Percentiles rank a stretch among this genome's conserved stretches.
phyloP scores from a whole-genome alignment of 176 grass and related monocot species.

The Neostapfia colusana region DNA sequence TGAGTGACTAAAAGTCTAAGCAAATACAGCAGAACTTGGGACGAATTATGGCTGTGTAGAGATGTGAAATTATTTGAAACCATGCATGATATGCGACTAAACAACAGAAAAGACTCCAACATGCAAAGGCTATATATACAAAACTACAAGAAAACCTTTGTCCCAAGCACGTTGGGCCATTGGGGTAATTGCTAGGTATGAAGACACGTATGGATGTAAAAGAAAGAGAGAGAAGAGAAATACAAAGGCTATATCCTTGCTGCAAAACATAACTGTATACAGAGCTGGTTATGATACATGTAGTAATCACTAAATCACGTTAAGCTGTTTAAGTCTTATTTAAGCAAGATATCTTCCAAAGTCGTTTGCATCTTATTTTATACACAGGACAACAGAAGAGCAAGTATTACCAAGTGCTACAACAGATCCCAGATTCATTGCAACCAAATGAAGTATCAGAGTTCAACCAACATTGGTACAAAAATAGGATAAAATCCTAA shows the following conservation, averaged over 20 bases:
- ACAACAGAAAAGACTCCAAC: too few relatives aligned
- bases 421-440: neutral
- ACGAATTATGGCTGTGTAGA: neutral
- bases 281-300: neutral
- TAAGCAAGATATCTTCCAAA: neutral
- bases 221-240: too few relatives aligned
- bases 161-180: too few relatives aligned
- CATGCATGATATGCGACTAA: too few relatives aligned
- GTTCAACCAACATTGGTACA: neutral
- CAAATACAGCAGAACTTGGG: neutral
- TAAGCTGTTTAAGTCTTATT: neutral
- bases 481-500: conserved; percentile 14
- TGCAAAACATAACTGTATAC: neutral
- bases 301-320: neutral
- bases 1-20: neutral
- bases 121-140: too few relatives aligned
- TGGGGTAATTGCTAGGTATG: too few relatives aligned
- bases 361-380: neutral
- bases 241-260: too few relatives aligned
- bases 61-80: neutral
- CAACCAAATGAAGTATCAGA: too few relatives aligned
- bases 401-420: neutral
- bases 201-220: too few relatives aligned
- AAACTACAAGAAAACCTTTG: too few relatives aligned
- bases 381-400: conserved; percentile 3